Evolutionary conservation across 2,329 filamentous ascomycete species (phyloP).

Genomic region (Didymella lethalis): DNA sequence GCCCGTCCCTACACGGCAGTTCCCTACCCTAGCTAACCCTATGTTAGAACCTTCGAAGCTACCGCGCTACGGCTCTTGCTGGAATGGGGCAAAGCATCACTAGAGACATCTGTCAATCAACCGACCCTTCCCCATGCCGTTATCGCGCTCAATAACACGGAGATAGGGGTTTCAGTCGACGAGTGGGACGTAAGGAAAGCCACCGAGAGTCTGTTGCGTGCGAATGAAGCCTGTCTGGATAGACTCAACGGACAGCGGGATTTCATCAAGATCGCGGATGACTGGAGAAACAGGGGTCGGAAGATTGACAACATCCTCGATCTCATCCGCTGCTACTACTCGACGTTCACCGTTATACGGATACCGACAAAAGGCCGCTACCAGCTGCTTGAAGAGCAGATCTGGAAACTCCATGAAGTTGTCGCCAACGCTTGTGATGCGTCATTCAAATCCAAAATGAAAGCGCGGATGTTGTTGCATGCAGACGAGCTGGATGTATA

Average conservation of each 20-base stretch:
- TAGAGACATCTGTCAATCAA: slow-evolving; percentile 55
- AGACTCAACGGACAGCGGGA: background rate
- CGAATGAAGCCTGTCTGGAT: background rate
- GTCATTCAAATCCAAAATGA: background rate
- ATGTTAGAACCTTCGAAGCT: background rate
- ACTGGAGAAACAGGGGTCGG: background rate
- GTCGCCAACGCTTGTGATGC: background rate
- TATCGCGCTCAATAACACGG: slow-evolving; percentile 60
- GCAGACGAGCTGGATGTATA: slow-evolving; percentile 59
- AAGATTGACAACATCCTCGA: slow-evolving; percentile 22
- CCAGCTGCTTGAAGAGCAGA: slow-evolving; percentile 59
- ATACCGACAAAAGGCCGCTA: slow-evolving; percentile 57
- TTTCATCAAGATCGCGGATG: background rate
- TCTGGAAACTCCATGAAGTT: slow-evolving; percentile 55
- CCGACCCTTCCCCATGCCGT: slow-evolving; percentile 63
- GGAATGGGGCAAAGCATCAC: slow-evolving; percentile 9
- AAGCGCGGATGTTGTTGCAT: slow-evolving; percentile 57
- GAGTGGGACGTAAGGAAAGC: slow-evolving; percentile 1
- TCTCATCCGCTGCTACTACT: slow-evolving; percentile 56
- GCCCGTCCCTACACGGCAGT: background rate
- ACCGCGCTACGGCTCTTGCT: background rate
- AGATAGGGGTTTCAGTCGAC: slow-evolving; percentile 50
- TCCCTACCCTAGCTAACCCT: background rate
- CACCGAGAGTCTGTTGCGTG: background rate
- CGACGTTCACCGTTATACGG: slow-evolving; percentile 56